A percentile compares a stretch with the other conserved stretches of the same genome.
These are phyloP conservation scores for Citrus medica DNA, from an alignment of 345 rosid species.

Conservation along the genomic window DNA sequence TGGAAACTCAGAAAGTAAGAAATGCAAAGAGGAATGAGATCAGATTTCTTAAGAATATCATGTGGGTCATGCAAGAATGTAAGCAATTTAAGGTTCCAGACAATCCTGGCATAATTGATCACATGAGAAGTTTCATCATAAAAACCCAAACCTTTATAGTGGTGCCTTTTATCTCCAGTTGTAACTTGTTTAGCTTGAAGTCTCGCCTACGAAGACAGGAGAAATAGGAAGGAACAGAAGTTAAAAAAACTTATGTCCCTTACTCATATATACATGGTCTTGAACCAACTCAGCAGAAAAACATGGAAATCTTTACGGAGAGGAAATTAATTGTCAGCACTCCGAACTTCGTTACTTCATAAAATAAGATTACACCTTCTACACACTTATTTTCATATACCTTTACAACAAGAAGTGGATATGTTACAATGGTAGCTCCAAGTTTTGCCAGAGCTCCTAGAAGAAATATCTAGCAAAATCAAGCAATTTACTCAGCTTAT, in stretches of 20 bases:
- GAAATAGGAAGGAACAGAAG: not conserved
- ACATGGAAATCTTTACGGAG: not conserved
- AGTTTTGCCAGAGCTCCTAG: slow-evolving; percentile 98
- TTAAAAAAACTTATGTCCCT: not conserved
- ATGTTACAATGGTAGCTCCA: slow-evolving; percentile 91
- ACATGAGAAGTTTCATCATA: not conserved
- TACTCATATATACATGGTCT: not conserved
- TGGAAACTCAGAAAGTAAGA: not conserved
- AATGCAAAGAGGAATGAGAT: not conserved
- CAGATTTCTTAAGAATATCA: not conserved
- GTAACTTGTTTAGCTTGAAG: slow-evolving; percentile 88
- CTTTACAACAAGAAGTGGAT: slow-evolving; percentile 96
- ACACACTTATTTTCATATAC: slow-evolving; percentile 23
- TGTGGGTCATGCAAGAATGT: not conserved
- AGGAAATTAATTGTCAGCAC: not conserved
- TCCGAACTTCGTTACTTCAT: not conserved
- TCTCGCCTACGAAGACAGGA: slow-evolving; percentile 49
- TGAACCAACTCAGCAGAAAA: not conserved
- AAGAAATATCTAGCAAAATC: slow-evolving; percentile 64
- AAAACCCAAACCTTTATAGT: slow-evolving; percentile 60
- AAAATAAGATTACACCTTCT: not conserved
- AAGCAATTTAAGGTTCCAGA: not conserved
- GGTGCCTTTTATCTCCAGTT: slow-evolving; percentile 71
- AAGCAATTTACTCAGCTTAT: slow-evolving; percentile 13
- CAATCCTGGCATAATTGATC: not conserved